Evolutionary conservation across 2,329 filamentous ascomycete genomes (phyloP).

Genomic region (Dactylellina parvicollis): DNA sequence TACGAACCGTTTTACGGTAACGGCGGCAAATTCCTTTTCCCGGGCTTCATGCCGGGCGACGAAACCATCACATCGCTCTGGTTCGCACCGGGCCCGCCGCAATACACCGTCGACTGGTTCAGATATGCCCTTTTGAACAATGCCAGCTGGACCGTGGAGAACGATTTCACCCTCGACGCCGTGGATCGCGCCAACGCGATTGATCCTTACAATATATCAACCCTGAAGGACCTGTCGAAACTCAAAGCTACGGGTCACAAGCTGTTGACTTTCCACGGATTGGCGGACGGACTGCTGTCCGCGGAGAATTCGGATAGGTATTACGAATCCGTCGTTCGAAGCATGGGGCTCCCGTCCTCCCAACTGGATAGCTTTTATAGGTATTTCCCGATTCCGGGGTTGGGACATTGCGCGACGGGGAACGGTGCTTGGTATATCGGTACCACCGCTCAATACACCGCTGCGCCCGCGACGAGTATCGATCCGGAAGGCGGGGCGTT

Average conservation of each 20-base stretch:
- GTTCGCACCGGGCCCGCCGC: slow-evolving; percentile 1
- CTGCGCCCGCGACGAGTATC: slow-evolving; percentile 1
- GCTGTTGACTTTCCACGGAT: slow-evolving; percentile 65
- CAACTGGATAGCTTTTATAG: slow-evolving; percentile 59
- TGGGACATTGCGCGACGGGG: slow-evolving; percentile 60
- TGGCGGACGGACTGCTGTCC: slow-evolving; percentile 63
- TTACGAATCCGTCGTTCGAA: slow-evolving; percentile 39
- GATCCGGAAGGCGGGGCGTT: slow-evolving; percentile 58
- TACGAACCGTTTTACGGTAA: slow-evolving; percentile 60
- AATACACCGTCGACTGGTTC: slow-evolving; percentile 61
- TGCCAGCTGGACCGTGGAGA: slow-evolving; percentile 61
- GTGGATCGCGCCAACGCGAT: slow-evolving; percentile 60
- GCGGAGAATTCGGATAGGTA: slow-evolving; percentile 24
- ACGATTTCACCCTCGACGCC: slow-evolving; percentile 59
- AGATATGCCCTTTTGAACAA: slow-evolving; percentile 63
- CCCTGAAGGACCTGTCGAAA: slow-evolving; percentile 61
- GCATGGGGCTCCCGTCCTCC: slow-evolving; percentile 55
- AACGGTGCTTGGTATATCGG: slow-evolving; percentile 54
- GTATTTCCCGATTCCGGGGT: slow-evolving; percentile 59
- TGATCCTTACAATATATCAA: slow-evolving; percentile 62
- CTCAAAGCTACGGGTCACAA: slow-evolving; percentile 63
- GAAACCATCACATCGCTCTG: slow-evolving; percentile 22
- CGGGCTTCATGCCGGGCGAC: slow-evolving; percentile 37
- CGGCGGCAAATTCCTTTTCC: slow-evolving; percentile 60
- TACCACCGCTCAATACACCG: slow-evolving; percentile 1